Conservation (phyloP, 2,329 filamentous ascomycete genomes). For the Alternaria postmessia region DNA sequence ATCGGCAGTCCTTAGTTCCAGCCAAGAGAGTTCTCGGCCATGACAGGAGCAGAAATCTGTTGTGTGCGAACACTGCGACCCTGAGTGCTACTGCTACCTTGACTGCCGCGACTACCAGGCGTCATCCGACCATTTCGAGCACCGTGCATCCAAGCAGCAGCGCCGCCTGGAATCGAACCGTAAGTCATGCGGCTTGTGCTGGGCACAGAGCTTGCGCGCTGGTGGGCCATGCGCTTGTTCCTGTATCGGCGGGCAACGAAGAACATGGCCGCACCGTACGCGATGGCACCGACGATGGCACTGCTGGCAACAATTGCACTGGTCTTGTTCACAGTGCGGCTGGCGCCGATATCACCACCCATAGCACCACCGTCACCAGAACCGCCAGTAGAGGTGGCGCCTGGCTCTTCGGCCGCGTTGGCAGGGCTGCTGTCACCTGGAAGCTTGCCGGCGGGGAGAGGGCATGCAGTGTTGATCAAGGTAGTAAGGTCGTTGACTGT, state of each 20-base stretch:
- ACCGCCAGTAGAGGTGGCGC: conserved; percentile 40
- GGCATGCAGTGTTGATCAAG: conserved; percentile 85
- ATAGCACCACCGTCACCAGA: conserved; percentile 59
- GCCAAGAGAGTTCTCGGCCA: conserved; percentile 91
- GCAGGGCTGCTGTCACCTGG: conserved; percentile 52
- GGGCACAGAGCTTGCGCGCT: conserved; percentile 77
- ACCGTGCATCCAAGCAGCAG: conserved; percentile 59
- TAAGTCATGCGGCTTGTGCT: conserved; percentile 67
- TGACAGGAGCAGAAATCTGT: conserved; percentile 87
- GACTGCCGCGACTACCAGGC: conserved; percentile 53
- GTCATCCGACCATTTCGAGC: conserved; percentile 52
- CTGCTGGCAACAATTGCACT: conserved; percentile 76
- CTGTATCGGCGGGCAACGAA: conserved; percentile 90
- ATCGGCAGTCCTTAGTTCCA: conserved; percentile 74
- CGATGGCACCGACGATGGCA: conserved; percentile 77
- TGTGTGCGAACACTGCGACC: conserved; percentile 70
- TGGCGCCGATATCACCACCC: conserved; percentile 59
- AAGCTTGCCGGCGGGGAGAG: conserved; percentile 63
- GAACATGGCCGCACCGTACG: conserved; percentile 96
- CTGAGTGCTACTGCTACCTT: conserved; percentile 65
- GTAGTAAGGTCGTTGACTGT: conserved; percentile 77
- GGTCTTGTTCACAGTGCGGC: conserved; percentile 68
- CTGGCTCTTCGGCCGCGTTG: conserved; percentile 53
- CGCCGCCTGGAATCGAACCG: conserved; percentile 51
- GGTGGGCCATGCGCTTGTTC: conserved; percentile 80